phyloP scores from a whole-genome alignment of 129 eudicot genomes.

The Chrysanthemum makinoi region DNA sequence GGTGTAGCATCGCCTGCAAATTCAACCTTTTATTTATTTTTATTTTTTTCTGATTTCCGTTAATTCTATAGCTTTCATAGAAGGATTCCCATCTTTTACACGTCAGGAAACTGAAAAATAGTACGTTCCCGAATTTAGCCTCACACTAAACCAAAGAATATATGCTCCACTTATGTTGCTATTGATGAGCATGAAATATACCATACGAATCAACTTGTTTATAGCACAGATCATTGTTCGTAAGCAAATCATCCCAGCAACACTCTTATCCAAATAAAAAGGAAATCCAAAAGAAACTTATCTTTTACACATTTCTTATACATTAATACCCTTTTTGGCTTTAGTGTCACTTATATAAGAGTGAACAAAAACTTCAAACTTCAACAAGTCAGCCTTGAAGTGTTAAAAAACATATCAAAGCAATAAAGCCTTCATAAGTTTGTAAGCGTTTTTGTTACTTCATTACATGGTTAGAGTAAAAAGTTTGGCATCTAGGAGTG shows the following conservation, averaged over 20 bases:
- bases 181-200: conserved; percentile 16
- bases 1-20: conserved; percentile 4
- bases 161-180: conserved; percentile 22
- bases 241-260: conserved; percentile 34
- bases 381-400: conserved; percentile 32
- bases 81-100: conserved; percentile 24
- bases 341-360: conserved; percentile 35
- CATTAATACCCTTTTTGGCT: conserved; percentile 7
- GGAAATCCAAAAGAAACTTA: conserved; percentile 41
- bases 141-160: conserved; percentile 32
- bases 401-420: conserved; percentile 14
- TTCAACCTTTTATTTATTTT: background rate
- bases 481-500: conserved; percentile 71
- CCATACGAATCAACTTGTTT: conserved; percentile 39
- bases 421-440: background rate
- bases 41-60: conserved; percentile 10
- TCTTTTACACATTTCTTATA: conserved; percentile 22
- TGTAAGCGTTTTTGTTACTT: background rate
- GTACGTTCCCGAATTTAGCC: conserved; percentile 19
- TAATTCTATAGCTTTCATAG: conserved; percentile 18
- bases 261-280: conserved; percentile 37
- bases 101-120: conserved; percentile 7
- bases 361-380: conserved; percentile 23
- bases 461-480: conserved; percentile 62
- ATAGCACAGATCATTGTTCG: conserved; percentile 39